These are phyloP conservation scores for Cyanodermella asteris DNA, from an alignment of 2,329 filamentous ascomycete species.

Conservation along the genomic window DNA sequence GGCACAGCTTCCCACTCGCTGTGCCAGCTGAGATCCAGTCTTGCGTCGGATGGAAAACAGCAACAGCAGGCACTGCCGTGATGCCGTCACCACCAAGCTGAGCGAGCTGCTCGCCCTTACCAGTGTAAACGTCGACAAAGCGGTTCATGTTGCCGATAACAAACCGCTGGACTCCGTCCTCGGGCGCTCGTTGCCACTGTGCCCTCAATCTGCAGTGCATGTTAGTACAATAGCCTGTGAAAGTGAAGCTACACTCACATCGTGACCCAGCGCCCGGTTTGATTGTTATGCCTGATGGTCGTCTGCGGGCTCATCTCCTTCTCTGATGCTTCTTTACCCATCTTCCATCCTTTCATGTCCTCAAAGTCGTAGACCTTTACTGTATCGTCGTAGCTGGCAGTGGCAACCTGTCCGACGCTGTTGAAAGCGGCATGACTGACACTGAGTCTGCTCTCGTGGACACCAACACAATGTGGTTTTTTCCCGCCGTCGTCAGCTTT, in stretches of 20 bases:
- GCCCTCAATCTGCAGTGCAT: conserved; percentile 37
- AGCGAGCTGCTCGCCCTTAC: conserved; percentile 65
- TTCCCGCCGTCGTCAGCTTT: conserved; percentile 36
- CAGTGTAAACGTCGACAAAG: conserved; percentile 77
- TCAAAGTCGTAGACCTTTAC: conserved; percentile 78
- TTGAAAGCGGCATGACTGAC: conserved; percentile 91
- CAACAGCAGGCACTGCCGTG: conserved; percentile 81
- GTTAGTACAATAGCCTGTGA: neutral
- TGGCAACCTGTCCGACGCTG: conserved; percentile 63
- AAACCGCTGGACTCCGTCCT: conserved; percentile 65
- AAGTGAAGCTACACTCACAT: conserved; percentile 30
- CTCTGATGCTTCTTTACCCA: conserved; percentile 34
- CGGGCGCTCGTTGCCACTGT: conserved; percentile 70
- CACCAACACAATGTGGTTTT: conserved; percentile 49
- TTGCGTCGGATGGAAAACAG: conserved; percentile 65
- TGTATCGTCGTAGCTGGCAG: conserved; percentile 83
- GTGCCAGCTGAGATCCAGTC: conserved; percentile 90
- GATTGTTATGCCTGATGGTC: conserved; percentile 69
- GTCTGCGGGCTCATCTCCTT: conserved; percentile 46
- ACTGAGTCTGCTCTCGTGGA: conserved; percentile 62
- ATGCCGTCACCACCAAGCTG: conserved; percentile 78
- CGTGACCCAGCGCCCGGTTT: conserved; percentile 85
- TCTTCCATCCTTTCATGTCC: conserved; percentile 35
- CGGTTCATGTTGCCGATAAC: conserved; percentile 95
- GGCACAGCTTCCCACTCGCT: conserved; percentile 72